A percentile compares a stretch with the other conserved stretches of the same genome.
Conservation (phyloP, 2,329 filamentous ascomycete genomes). For the Catunica adiposa region DNA sequence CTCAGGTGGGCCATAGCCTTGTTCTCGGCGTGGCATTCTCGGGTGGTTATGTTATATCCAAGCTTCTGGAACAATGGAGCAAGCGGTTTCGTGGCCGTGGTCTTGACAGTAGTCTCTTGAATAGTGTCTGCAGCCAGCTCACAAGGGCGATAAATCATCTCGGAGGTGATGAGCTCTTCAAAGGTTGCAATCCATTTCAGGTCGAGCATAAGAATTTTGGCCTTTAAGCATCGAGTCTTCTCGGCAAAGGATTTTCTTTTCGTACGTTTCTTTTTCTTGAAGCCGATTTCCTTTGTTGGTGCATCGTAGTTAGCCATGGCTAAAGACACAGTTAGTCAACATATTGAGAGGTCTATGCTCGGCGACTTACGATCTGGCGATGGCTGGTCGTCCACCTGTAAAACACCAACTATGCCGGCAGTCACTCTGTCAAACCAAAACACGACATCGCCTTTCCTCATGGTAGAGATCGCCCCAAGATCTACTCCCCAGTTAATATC, state of each 20-base stretch:
- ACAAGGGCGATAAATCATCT: neutral
- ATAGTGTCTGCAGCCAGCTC: neutral
- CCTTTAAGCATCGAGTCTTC: neutral
- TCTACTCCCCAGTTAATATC: neutral
- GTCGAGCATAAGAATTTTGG: constrained; percentile 5
- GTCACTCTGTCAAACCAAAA: constrained; percentile 11
- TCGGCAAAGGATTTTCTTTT: constrained; percentile 5
- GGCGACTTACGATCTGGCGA: constrained; percentile 2
- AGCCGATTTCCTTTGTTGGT: neutral
- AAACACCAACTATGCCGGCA: constrained; percentile 7
- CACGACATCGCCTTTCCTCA: constrained; percentile 10
- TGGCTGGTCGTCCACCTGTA: constrained; percentile 1
- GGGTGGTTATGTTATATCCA: neutral
- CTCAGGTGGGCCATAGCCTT: neutral
- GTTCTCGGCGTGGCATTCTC: neutral
- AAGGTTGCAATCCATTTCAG: constrained; percentile 12
- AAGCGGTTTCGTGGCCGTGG: neutral
- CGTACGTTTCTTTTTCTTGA: neutral
- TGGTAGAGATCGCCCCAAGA: constrained; percentile 9
- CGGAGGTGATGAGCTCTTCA: neutral
- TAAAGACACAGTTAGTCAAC: neutral
- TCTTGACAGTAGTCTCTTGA: neutral
- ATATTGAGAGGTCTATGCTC: neutral
- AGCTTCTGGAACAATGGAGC: neutral
- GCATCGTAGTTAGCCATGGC: constrained; percentile 1